These are phyloP conservation scores for Ophiostoma perfectum DNA, from an alignment of 2,329 filamentous ascomycete genomes.

Conservation along the genomic window DNA sequence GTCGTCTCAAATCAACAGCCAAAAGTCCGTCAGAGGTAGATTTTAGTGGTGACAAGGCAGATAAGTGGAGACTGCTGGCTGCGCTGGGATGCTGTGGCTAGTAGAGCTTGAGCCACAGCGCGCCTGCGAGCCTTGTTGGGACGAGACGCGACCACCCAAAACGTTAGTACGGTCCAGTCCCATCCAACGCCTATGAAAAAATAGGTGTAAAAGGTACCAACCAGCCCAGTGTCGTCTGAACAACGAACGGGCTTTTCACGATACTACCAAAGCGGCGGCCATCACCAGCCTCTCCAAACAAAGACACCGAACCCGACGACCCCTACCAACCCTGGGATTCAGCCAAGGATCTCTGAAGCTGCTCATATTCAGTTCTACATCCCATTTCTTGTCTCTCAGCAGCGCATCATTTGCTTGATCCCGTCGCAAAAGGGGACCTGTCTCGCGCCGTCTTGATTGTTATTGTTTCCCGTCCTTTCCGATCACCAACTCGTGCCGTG, in stretches of 20 bases:
- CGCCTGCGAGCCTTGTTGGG: background rate
- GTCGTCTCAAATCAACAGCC: background rate
- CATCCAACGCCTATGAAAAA: background rate
- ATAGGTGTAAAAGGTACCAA: no score
- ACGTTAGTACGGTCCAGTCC: conserved; percentile 12
- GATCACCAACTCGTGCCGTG: conserved; percentile 15
- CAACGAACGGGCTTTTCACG: conserved; percentile 10
- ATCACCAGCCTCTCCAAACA: background rate
- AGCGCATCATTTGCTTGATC: background rate
- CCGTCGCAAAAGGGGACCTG: background rate
- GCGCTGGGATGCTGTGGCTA: conserved; percentile 18
- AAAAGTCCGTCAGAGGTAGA: background rate
- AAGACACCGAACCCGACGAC: background rate
- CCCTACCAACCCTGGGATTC: no score
- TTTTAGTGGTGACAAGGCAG: conserved; percentile 14
- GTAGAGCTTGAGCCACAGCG: conserved; percentile 23
- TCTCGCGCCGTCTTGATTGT: background rate
- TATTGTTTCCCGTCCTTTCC: background rate
- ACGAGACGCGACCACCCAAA: conserved; percentile 22
- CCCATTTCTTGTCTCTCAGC: background rate
- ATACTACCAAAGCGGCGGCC: background rate
- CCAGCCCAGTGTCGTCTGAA: conserved; percentile 11
- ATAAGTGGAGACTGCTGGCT: conserved; percentile 5
- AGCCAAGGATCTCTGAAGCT: background rate
- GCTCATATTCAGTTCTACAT: no score